Evolutionary conservation across 305 asterid species (phyloP), one percentile per base, ranked within the genome.

Genomic region (Withania somnifera): DNA sequence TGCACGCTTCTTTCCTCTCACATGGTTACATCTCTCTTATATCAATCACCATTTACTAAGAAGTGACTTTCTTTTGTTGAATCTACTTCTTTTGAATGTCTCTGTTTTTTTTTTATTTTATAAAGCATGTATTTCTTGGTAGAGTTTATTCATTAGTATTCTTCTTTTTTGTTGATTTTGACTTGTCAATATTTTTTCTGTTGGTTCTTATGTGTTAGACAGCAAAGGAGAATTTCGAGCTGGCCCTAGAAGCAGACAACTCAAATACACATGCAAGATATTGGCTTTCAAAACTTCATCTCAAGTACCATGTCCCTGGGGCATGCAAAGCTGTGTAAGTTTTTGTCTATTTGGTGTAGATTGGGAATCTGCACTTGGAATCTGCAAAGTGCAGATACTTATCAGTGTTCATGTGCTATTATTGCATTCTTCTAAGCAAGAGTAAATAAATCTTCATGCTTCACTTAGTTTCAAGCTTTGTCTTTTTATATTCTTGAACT

Each of bases 231-330:
- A 84, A 90, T 60, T 93, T 95, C 89, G 99, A 95, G 86, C 84
- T 93, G 90, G 98, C 99, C 78, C 87, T 92, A 24, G 99, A 93
- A 89, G 97, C 90, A 82, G 98, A 95, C 94, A 92, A 91, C 90
- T 78, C 90, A n/a, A 95, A 89, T 84, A 91, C 97, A 24, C 95
- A 92, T 82, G 98, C 97, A 61, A 91, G 99, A 90, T 93, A 91
- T 88, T 95, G 99, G 98, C 84, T 95, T 84, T 89, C 98, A 79
- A 93, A 92, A 84, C 83, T 95, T 85, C 99, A 92, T 87, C 87
- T 93, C 87, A 92, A 91, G 85, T 95, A 93, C 90, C 98, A 93
- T 84, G 93, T 91, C 82, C 99, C 99, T n/a, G 97, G 97, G 87
- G 97, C 94, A 58, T 90, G 90, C 86, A 92, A 92, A 92, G 94